Evolutionary conservation across 176 grass and related monocot species (phyloP), one percentile per base, ranked within the genome.

Genomic region (Triticum monococcum): DNA sequence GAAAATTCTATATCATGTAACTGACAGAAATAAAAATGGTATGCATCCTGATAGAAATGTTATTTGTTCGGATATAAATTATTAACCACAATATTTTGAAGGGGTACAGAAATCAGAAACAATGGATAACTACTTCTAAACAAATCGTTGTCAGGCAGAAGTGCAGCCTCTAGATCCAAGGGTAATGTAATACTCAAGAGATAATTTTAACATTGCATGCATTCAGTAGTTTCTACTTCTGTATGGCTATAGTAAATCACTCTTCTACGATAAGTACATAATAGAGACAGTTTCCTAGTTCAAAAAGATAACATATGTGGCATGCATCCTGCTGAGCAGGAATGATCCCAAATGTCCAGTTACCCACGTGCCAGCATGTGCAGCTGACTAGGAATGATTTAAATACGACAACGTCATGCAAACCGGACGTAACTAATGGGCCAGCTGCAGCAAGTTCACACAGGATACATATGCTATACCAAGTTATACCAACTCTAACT

Each of bases 1-100:
- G 71, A 86, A 65, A 76, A 40, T 68, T 12, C 2, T 40, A 86
- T 72, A 22, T 20, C 72, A 86, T 43, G 28, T 84, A 68, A 79
- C 43, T 30, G 41, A 48, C 2, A 63, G 5, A 80, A 41, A 9
- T 75, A n/a, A 69, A 84, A 84, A 67, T 30, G 12, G 16, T 31
- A 75, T 12, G 31, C 6, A 41, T 31, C 68, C 80, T 52, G 23
- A 7, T 50, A 67, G 24, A 24, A 14, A 10, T 33, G 22, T 25
- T 25, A 54, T 17, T 60, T n/a, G 22, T 16, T 66, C 5, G 59
- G 12, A 37, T 46, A 74, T 24, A 76, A 72, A 72, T 2, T 13
- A 64, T 65, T 33, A 57, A 79, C 8, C 43, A 40, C 41, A 18
- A 66, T 2, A 12, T 22, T 88, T 46, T 38, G 28, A 81, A 48